Conservation (phyloP, 2,329 filamentous ascomycete species). For the Aspergillus glaucus region DNA sequence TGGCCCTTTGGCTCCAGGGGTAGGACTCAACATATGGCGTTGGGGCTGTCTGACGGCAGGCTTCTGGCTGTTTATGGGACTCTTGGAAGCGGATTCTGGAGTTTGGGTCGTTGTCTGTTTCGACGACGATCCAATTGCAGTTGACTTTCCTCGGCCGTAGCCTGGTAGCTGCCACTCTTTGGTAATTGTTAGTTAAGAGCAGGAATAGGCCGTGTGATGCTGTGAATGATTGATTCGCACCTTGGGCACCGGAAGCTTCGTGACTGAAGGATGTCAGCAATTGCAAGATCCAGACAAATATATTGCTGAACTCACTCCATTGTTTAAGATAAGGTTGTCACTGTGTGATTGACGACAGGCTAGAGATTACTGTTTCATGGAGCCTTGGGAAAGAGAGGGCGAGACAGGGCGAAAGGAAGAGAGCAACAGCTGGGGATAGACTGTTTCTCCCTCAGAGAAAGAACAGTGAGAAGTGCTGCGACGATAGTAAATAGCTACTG, state of each 20-base stretch:
- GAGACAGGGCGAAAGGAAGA: neutral
- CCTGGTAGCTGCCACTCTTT: slow-evolving; percentile 20
- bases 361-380: neutral
- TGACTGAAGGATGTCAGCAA: slow-evolving; percentile 9
- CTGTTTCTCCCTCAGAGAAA: neutral
- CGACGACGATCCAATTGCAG: neutral
- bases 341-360: neutral
- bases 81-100: neutral
- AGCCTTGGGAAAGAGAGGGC: neutral
- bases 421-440: neutral
- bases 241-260: slow-evolving; percentile 18
- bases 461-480: neutral
- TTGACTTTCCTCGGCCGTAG: slow-evolving; percentile 10
- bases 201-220: neutral
- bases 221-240: slow-evolving; percentile 7
- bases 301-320: slow-evolving; percentile 1
- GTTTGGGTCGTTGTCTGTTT: neutral
- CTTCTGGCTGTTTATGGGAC: neutral
- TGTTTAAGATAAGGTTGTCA: neutral
- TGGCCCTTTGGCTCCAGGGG: neutral
- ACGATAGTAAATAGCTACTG: no score
- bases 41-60: neutral
- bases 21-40: neutral
- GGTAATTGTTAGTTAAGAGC: neutral
- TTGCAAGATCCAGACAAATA: neutral